These are phyloP conservation scores for Aureobasidium zeae DNA, from an alignment of 2,329 filamentous ascomycete genomes.

Conservation along the genomic window DNA sequence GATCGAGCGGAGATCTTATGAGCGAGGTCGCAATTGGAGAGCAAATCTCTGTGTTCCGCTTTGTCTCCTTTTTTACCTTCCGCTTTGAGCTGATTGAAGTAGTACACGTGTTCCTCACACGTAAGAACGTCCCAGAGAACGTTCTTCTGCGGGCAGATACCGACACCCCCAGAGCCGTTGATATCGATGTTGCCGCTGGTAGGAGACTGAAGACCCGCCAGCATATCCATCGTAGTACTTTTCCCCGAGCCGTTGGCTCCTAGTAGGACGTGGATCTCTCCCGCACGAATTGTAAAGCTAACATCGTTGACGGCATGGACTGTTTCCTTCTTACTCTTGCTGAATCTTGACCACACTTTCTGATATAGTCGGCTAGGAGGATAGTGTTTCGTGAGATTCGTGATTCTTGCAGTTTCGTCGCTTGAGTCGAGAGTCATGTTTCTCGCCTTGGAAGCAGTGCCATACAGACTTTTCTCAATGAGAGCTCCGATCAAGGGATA, in stretches of 20 bases:
- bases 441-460: conserved; percentile 53
- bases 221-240: conserved; percentile 78
- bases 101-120: conserved; percentile 71
- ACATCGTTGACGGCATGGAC: conserved; percentile 73
- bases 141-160: conserved; percentile 86
- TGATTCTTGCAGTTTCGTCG: conserved; percentile 55
- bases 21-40: conserved; percentile 62
- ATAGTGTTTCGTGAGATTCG: conserved; percentile 71
- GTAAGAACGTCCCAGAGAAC: conserved; percentile 87
- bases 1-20: conserved; percentile 63
- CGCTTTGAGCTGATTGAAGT: conserved; percentile 77
- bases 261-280: conserved; percentile 76
- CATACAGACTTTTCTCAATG: conserved; percentile 65
- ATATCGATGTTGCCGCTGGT: conserved; percentile 69
- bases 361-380: conserved; percentile 51
- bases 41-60: conserved; percentile 52
- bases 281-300: conserved; percentile 59
- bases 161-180: conserved; percentile 68
- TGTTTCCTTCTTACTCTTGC: conserved; percentile 46
- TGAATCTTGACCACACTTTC: conserved; percentile 38
- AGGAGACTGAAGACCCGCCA: conserved; percentile 70
- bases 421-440: conserved; percentile 31
- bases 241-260: conserved; percentile 89
- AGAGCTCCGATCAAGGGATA: conserved; percentile 69
- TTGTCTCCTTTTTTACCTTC: conserved; percentile 48